These are phyloP conservation scores for Schizothecium vesticola DNA, from an alignment of 495 filamentous ascomycete species.

Conservation along the genomic window DNA sequence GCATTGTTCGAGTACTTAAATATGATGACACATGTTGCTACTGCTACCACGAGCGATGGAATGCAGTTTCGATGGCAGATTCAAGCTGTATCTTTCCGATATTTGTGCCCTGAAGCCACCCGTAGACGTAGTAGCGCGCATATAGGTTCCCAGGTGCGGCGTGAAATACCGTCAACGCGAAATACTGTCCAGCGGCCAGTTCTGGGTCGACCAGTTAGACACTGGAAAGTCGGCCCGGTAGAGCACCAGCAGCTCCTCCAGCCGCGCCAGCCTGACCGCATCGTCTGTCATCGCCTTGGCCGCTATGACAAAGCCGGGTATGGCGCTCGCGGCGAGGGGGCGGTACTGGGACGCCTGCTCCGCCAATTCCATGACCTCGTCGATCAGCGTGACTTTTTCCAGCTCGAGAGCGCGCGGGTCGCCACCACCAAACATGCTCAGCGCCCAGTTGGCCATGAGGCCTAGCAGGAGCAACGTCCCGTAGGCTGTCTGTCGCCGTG, in stretches of 20 bases:
- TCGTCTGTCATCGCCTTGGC: slow-evolving; percentile 2
- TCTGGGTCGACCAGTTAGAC: no score
- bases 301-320: slow-evolving; percentile 1
- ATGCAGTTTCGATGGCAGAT: no score
- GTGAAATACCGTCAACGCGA: no score
- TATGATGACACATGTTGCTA: no score
- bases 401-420: neutral
- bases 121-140: no score
- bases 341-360: neutral
- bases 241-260: slow-evolving; percentile 1
- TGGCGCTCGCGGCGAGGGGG: slow-evolving; percentile 3
- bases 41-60: no score
- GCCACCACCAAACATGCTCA: neutral
- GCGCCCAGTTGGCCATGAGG: slow-evolving; percentile 6
- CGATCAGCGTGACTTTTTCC: neutral
- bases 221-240: slow-evolving; percentile 4
- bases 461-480: slow-evolving; percentile 1
- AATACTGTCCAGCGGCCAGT: no score
- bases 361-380: slow-evolving; percentile 1
- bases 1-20: no score
- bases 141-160: no score
- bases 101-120: no score
- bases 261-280: neutral
- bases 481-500: neutral
- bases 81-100: no score